phyloP scores from a whole-genome alignment of 768 basidiomycete genomes.

The Chalciporus piperatus region DNA sequence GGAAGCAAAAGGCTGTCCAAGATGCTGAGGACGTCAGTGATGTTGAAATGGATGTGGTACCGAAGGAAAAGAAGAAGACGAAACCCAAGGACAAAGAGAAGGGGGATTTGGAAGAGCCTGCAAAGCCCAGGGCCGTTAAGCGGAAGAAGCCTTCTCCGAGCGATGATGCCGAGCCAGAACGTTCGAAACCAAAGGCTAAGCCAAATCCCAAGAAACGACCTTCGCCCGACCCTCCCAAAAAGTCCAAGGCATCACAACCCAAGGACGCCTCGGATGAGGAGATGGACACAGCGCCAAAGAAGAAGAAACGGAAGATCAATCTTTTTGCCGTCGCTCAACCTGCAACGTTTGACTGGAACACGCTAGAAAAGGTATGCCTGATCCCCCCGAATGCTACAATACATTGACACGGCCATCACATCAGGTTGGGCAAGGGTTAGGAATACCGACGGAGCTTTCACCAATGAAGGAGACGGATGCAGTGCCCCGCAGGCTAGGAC shows the following conservation, averaged over 20 bases:
- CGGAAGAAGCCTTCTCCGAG: conserved; percentile 22
- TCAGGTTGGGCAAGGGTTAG: conserved; percentile 42
- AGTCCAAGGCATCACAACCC: conserved; percentile 14
- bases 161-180: conserved; percentile 15
- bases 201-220: conserved; percentile 16
- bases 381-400: neutral
- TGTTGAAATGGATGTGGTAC: conserved; percentile 21
- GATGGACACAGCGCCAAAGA: conserved; percentile 41
- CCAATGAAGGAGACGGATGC: conserved; percentile 58
- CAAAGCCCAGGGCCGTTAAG: conserved; percentile 27
- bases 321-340: conserved; percentile 48
- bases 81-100: conserved; percentile 19
- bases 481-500: conserved; percentile 44
- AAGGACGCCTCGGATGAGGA: conserved; percentile 21
- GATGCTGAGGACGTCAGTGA: conserved; percentile 17
- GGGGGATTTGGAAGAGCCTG: conserved; percentile 23
- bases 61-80: conserved; percentile 27
- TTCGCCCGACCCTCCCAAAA: conserved; percentile 20
- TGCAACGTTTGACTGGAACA: conserved; percentile 44
- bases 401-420: neutral
- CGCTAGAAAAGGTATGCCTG: conserved; percentile 37
- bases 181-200: conserved; percentile 17
- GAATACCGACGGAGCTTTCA: conserved; percentile 66
- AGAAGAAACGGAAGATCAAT: conserved; percentile 71
- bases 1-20: conserved; percentile 37